Evolutionary conservation across 108 stramenopile species (phyloP), one percentile per base, ranked within the genome.

Genomic region (Cyclotella atomus): DNA sequence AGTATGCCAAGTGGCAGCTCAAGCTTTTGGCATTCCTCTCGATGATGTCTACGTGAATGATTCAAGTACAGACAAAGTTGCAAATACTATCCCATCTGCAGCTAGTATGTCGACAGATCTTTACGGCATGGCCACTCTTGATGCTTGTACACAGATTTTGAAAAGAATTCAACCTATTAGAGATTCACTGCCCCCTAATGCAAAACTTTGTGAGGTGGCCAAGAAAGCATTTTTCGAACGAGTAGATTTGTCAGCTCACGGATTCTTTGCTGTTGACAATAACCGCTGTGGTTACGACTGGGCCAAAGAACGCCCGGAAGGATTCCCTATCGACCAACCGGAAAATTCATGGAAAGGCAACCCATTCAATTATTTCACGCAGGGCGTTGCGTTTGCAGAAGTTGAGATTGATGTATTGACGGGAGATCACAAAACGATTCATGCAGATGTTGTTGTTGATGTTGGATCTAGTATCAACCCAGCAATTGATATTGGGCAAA

Each of bases 101-200:
- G 97, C 96, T 2, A 86, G 84, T 49, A 88, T 96, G 95, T 85
- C 84, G 9, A 97, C 96, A 20, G 97, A 98, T 73, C 65, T 96
- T 67, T 97, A 98, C 68, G 96, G 97, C 56, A 98, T 98, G 97
- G 95, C 96, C 16, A 93, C 94, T 1, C 79, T 98, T 20, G 96
- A 98, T 80, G 97, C 97, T 0, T 97, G 96, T 67, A 81, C 89
- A 41, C 91, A 98, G 76, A 96, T 98, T 41, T 43, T 94, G 34
- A 75, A 72, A 33, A 85, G 92, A 23, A 84, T 98, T 14, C 52
- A 87, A 55, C 97, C 97, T 16, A 70, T 95, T 70, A 75, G 75
- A n/a, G 91, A 96, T 53, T 76, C 74, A 45, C 83, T 95, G 2
- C 91, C 90, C 32, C 71, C 76, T 6, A 84, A 85, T 65, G 84